Evolutionary conservation across 257 asterid genomes (phyloP), one percentile per base, ranked within the genome.

Genomic region (Solanum etuberosum): DNA sequence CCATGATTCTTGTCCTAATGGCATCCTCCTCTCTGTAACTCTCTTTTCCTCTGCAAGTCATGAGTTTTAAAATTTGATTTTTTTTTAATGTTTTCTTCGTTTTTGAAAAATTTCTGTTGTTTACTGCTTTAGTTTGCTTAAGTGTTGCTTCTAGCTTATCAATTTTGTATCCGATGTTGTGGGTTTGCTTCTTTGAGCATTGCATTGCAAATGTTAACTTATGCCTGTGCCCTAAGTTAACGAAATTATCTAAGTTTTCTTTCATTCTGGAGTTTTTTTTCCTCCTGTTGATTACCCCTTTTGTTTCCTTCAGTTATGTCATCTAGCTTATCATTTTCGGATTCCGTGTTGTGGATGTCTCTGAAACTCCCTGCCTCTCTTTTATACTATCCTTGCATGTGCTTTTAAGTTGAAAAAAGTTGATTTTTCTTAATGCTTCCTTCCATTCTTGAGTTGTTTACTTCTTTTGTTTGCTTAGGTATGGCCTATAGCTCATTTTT

Each of bases 1-100:
- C 88, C 93, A 92, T 61, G 91, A 86, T 15, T 90, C 98, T 74
- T 97, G 99, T 87, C 98, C 99, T 61, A 83, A 93, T 68, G 99
- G 99, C 85, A 93, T 97, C 87, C 88, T 93, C 67, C 96, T 97
- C 89, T 93, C 93, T 70, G 99, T 97, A 91, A 63, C 74, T 20
- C 16, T 15, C 29, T 70, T 70, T 70, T 73, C n/a, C n/a, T 57
- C 9, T 15, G 38, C 29, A 20, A 35, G 51, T 35, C 84, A 8
- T 13, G 13, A 8, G 42, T 35, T 77, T 3, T 11, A 38, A 13
- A 57, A 13, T 5, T 40, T 87, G 4, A 4, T 1, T 86, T 34
- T 42, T 61, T 34, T 23, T 13, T 7, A 20, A 18, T 37, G 54
- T 38, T 59, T 57, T 15, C 2, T 65, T 43, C 68, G 51, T 42